Base-by-base conservation (phyloP, 2,329 filamentous ascomycete species). In the Ophiostoma populinum region DNA sequence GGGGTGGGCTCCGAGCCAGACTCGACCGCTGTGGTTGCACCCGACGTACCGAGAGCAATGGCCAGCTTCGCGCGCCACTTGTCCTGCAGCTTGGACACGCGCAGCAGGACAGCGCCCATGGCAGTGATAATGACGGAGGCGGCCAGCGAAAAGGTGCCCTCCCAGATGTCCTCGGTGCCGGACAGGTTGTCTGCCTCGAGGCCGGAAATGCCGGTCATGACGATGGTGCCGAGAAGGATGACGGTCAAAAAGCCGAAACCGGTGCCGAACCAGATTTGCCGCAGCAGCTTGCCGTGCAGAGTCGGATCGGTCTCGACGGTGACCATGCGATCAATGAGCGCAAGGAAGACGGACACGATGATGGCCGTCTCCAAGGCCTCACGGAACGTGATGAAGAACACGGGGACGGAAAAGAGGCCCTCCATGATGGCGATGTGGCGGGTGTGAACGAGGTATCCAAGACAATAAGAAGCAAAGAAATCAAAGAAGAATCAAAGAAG, bases 371-470 rank as follows among this genome's bases (percentile, higher is more conserved):
- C 83, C 29, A 92, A 61, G 26, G 75, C 73, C 59, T 92, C 83
- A 50, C 83, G 74, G 52, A 92, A 90, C 56, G 81, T 76, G 52
- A 92, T 80, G 59, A 92, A 85, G 59, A 92, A 92, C 38, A 92
- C 74, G 7, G 38, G 38, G n/a, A 40, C 26, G 5, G 27, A 32
- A 15, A 40, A 35, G 15, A 40, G 22, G 27, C 28, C 17, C 8
- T 34, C 32, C 38, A 40, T 40, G 32, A 4, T 40, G 25, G 18
- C 18, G 25, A 17, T 17, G 9, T 3, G 20, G 24, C 32, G 26
- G 32, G 22, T n/a, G n/a, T n/a, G n/a, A n/a, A 26, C 32, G 7
- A 26, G 32, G 32, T 9, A 17, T 11, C 10, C 1, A 27, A 26
- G 32, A 10, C 6, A 4, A n/a, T n/a, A n/a, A n/a, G n/a, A n/a